Evolutionary conservation across 352 stramenopile species (phyloP).

Genomic region (Poterioochromonas sp.): DNA sequence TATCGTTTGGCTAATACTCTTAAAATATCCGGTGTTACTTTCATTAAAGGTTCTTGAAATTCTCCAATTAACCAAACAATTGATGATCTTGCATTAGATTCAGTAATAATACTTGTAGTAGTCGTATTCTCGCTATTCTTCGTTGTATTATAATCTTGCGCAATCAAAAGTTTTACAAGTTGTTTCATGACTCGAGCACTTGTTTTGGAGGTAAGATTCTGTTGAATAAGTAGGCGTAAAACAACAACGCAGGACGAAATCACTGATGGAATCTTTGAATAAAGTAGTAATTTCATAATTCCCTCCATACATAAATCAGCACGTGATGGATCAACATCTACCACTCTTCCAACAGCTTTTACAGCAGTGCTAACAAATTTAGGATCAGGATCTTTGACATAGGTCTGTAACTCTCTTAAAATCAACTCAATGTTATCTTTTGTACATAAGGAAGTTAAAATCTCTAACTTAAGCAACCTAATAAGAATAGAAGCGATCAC

Average conservation of each 20-base stretch:
- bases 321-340: conserved; percentile 66
- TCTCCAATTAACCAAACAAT: conserved; percentile 84
- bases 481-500: conserved; percentile 80
- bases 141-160: conserved; percentile 46
- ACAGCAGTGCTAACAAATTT: conserved; percentile 86
- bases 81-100: conserved; percentile 62
- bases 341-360: conserved; percentile 77
- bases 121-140: no score
- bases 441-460: conserved; percentile 81
- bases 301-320: conserved; percentile 78
- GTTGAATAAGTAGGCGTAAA: conserved; percentile 85
- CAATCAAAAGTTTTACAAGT: conserved; percentile 50
- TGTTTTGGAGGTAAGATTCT: conserved; percentile 45
- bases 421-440: conserved; percentile 81
- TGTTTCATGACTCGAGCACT: conserved; percentile 43
- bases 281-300: conserved; percentile 57
- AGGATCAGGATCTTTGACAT: conserved; percentile 85
- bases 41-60: conserved; percentile 55
- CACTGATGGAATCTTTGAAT: conserved; percentile 67
- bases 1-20: conserved; percentile 73
- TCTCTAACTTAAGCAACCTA: conserved; percentile 88
- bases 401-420: conserved; percentile 87
- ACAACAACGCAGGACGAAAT: conserved; percentile 87
- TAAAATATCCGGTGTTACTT: conserved; percentile 64
- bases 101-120: conserved; percentile 38